Percentiles rank a stretch among this genome's conserved stretches.
Evolutionary conservation across 2,329 filamentous ascomycete species (phyloP).

Genomic region (Hymenoscyphus fraxineus): DNA sequence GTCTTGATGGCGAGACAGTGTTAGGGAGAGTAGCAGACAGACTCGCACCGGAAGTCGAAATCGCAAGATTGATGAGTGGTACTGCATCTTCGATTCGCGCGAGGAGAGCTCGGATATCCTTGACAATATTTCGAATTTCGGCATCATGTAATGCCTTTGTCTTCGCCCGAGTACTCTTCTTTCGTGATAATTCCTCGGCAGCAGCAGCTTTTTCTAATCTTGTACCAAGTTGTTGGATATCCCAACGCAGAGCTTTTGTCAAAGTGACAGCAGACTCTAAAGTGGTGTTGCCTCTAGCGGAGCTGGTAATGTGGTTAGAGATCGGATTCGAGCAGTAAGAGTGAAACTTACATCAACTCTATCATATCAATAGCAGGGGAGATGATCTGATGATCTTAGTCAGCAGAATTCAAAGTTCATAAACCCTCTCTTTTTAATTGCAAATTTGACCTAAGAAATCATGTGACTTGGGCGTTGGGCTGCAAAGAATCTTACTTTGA

Average conservation of each 20-base stretch:
- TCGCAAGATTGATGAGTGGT: conserved; percentile 86
- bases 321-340: background rate
- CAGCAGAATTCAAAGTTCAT: background rate
- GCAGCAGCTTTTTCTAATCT: conserved; percentile 68
- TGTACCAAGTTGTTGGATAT: conserved; percentile 76
- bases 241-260: conserved; percentile 76
- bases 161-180: conserved; percentile 42
- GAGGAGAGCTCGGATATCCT: conserved; percentile 72
- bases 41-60: conserved; percentile 87
- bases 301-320: conserved; percentile 37
- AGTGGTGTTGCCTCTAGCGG: conserved; percentile 70
- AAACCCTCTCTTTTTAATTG: too few relatives aligned
- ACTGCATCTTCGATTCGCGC: conserved; percentile 84
- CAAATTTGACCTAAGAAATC: background rate
- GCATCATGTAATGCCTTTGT: conserved; percentile 54
- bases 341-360: conserved; percentile 67
- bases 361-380: conserved; percentile 90
- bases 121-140: conserved; percentile 66
- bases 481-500: conserved; percentile 54
- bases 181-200: conserved; percentile 52
- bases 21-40: conserved; percentile 75
- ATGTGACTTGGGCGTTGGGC: background rate
- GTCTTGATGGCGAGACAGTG: conserved; percentile 81
- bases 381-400: conserved; percentile 58
- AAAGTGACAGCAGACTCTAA: conserved; percentile 82